Evolutionary conservation across 352 stramenopile species (phyloP).

Genomic region (Phytophthora idaei): DNA sequence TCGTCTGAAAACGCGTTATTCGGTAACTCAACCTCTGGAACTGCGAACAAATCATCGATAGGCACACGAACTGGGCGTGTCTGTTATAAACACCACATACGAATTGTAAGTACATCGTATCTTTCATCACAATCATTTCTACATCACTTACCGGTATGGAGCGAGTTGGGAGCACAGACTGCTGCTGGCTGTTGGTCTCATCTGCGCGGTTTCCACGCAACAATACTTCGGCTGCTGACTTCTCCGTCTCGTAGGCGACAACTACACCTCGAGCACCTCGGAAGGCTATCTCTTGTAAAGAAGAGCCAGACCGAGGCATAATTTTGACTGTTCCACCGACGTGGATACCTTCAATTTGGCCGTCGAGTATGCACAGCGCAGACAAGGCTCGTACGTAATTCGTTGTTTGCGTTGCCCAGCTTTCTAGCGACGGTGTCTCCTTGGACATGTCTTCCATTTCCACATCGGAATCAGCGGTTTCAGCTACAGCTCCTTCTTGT

Average conservation of each 20-base stretch:
- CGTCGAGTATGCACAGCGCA: constrained; percentile 81
- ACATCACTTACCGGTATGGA: constrained; percentile 51
- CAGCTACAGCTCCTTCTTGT: constrained; percentile 9
- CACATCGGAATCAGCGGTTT: constrained; percentile 67
- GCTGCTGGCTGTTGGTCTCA: constrained; percentile 45
- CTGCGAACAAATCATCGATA: constrained; percentile 79
- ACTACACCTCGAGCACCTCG: constrained; percentile 75
- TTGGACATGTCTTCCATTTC: constrained; percentile 86
- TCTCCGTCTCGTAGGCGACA: constrained; percentile 81
- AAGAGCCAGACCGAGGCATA: constrained; percentile 69
- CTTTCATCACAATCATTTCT: neutral
- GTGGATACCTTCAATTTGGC: constrained; percentile 83
- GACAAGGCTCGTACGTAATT: constrained; percentile 73
- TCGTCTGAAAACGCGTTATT: constrained; percentile 70
- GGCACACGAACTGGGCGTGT: constrained; percentile 80
- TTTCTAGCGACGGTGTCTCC: constrained; percentile 57
- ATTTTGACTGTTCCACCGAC: constrained; percentile 87
- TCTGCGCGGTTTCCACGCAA: constrained; percentile 50
- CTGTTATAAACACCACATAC: constrained; percentile 29
- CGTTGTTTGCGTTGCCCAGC: constrained; percentile 55
- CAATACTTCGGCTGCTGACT: constrained; percentile 82
- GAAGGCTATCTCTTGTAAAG: constrained; percentile 78
- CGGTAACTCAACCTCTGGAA: constrained; percentile 79
- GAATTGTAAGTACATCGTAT: constrained; percentile 6
- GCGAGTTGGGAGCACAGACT: constrained; percentile 31